Base-by-base conservation (phyloP, 2,329 filamentous ascomycete species). In the Botrytis porri region DNA sequence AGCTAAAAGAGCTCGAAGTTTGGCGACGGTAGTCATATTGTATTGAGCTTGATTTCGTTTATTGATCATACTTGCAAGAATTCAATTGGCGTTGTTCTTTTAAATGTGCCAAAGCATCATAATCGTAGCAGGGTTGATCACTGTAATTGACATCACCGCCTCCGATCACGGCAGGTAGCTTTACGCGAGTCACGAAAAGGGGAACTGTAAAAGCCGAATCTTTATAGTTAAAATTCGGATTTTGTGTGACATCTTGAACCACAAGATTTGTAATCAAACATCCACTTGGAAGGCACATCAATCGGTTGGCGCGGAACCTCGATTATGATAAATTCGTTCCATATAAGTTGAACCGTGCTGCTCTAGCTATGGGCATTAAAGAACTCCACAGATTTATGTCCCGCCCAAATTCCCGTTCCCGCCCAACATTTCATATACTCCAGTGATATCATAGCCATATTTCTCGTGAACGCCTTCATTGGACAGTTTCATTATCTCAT, bases 1-100 rank as follows among this genome's bases (percentile, higher is more conserved):
- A 43, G 51, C 70, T 43, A 76, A 54, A 43, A 75, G 48, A 48
- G 67, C 69, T 20, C 72, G 67, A 25, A 75, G 66, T 62, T 74
- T 74, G 9, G 75, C 29, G 39, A 37, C 37, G 10, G 48, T 35
- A n/a, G 45, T 57, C 64, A 57, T 67, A 39, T 29, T 54, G 35
- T 39, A 39, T 41, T 54, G 45, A 54, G 14, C 25, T 67, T 54
- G 20, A 39, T 29, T 22, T 39, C 10, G 29, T 39, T 35, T 7
- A 39, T 10, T 9, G 20, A 14, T 54, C 12, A 41, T 7, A 67
- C 1, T 45, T 43, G n/a, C 32, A 64, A n/a, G 9, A 32, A 64
- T 45, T 22, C 29, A 3, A 32, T 64, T 20, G 41, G 25, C 10
- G n/a, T 22, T 39, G 22, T 61, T 32, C 25, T 41, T 25, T 43